Evolutionary conservation across 345 rosid species (phyloP).

Genomic region (Boechera divaricarpa): DNA sequence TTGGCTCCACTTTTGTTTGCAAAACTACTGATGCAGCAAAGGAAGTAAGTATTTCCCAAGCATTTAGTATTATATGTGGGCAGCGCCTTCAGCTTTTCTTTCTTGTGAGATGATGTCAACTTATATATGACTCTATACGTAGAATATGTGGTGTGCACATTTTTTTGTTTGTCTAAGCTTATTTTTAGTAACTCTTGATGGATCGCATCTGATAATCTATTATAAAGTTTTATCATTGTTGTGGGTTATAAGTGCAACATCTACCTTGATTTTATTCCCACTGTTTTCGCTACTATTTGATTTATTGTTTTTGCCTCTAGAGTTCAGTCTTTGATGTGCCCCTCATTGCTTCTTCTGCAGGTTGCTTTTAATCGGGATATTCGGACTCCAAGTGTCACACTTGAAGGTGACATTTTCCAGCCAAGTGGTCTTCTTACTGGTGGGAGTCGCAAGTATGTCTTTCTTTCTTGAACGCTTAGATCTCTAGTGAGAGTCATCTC

Average conservation of each 20-base stretch:
- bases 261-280: conserved; percentile 1
- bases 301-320: conserved; percentile 14
- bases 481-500: conserved; percentile 19
- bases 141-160: conserved; percentile 19
- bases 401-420: conserved; percentile 94
- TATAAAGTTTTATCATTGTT: neutral
- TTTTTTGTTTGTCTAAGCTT: conserved; percentile 21
- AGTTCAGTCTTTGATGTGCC: conserved; percentile 21
- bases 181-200: conserved; percentile 10
- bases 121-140: neutral
- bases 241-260: conserved; percentile 20
- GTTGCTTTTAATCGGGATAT: conserved; percentile 80
- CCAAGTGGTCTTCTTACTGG: conserved; percentile 98
- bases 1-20: conserved; percentile 97
- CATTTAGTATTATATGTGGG: conserved; percentile 26
- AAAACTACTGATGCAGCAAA: conserved; percentile 82
- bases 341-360: conserved; percentile 49
- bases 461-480: conserved; percentile 31
- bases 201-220: conserved; percentile 5
- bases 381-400: conserved; percentile 85
- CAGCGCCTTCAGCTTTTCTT: conserved; percentile 13
- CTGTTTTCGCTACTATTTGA: conserved; percentile 18
- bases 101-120: neutral
- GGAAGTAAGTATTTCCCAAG: conserved; percentile 61
- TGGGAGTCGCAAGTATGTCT: conserved; percentile 85